phyloP scores from a whole-genome alignment of 169 alveolate genomes.

The Theileria annulata region DNA sequence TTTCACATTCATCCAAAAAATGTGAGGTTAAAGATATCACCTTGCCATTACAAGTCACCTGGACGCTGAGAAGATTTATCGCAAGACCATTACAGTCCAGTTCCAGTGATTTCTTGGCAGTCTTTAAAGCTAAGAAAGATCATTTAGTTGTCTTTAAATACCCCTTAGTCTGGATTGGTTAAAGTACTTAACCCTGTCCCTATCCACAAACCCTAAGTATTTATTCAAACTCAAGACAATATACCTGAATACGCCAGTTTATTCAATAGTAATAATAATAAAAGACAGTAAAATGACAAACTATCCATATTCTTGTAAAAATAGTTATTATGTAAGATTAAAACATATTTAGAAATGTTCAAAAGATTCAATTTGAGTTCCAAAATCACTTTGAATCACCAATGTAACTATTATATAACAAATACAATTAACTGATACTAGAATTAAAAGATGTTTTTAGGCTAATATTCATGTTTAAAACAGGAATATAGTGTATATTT shows the following conservation, averaged over 20 bases:
- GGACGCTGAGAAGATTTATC: constrained; percentile 9
- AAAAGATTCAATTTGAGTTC: not conserved
- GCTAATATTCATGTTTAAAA: not conserved
- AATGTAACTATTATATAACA: not conserved
- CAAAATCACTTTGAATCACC: not conserved
- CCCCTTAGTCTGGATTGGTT: constrained; percentile 3
- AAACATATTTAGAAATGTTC: not conserved
- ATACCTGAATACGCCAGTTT: not conserved
- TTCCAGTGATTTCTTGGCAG: not conserved
- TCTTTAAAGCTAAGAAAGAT: not conserved
- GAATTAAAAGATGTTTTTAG: not conserved
- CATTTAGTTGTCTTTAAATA: not conserved
- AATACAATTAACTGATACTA: not conserved
- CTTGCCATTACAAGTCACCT: constrained; percentile 20
- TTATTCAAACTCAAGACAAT: not conserved
- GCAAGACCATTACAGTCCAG: constrained; percentile 4
- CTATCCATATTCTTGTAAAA: not conserved
- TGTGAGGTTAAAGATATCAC: constrained; percentile 2
- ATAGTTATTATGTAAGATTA: too few relatives aligned
- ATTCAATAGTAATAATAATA: constrained; percentile 2
- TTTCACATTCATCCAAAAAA: constrained; percentile 20
- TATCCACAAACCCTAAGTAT: not conserved
- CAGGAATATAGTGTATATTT: not conserved
- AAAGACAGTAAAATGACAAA: not conserved
- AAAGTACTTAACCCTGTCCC: constrained; percentile 23